Conservation (phyloP, 2,329 filamentous ascomycete genomes). For the Scytalidium sp. region DNA sequence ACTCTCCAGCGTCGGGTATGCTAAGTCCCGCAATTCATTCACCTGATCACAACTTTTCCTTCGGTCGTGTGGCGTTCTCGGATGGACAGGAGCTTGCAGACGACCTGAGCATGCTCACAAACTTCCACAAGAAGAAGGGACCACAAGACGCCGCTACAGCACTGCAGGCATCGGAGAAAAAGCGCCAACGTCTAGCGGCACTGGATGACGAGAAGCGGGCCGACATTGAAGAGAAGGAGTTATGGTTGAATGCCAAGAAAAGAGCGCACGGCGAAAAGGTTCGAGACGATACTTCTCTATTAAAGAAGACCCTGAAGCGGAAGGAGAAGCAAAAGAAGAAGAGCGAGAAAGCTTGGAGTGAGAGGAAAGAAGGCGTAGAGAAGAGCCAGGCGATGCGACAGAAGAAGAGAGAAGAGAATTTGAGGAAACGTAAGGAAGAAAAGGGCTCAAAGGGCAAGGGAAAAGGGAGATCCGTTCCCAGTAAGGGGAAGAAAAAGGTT, state of each 20-base stretch:
- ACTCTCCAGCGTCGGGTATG: slow-evolving; percentile 52
- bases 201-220: slow-evolving; percentile 79
- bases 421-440: slow-evolving; percentile 71
- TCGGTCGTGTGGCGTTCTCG: slow-evolving; percentile 85
- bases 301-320: slow-evolving; percentile 94
- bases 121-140: slow-evolving; percentile 73
- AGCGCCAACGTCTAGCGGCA: slow-evolving; percentile 73
- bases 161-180: slow-evolving; percentile 81
- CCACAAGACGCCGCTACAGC: slow-evolving; percentile 83
- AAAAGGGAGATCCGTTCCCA: slow-evolving; percentile 22
- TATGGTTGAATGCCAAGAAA: slow-evolving; percentile 88
- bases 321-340: slow-evolving; percentile 89
- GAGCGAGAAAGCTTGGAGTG: slow-evolving; percentile 84
- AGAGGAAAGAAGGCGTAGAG: slow-evolving; percentile 68
- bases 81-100: slow-evolving; percentile 81
- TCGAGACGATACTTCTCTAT: slow-evolving; percentile 76
- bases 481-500: slow-evolving; percentile 45
- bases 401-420: slow-evolving; percentile 77
- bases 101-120: slow-evolving; percentile 58
- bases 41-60: slow-evolving; percentile 72
- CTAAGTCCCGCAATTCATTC: slow-evolving; percentile 54
- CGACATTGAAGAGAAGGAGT: slow-evolving; percentile 89
- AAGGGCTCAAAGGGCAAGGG: slow-evolving; percentile 65
- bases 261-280: slow-evolving; percentile 87
- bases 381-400: slow-evolving; percentile 77